Conservation (phyloP, 805 yeast species). For the Wickerhamomyces ciferrii region DNA sequence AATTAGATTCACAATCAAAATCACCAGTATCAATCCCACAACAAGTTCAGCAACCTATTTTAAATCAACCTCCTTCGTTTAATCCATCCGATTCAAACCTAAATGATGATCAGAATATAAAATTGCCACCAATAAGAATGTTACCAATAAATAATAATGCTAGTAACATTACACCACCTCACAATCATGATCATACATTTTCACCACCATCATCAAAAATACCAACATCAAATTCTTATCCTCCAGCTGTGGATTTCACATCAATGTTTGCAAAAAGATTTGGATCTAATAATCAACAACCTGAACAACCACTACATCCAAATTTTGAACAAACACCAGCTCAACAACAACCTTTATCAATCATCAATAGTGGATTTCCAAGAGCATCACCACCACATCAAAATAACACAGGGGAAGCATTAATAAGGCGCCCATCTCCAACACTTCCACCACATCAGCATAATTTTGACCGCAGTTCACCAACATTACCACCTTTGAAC, state of each 20-base stretch:
- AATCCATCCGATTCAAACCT: background rate
- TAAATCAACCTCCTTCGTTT: background rate
- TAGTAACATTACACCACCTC: background rate
- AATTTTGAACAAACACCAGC: background rate
- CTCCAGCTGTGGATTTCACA: background rate
- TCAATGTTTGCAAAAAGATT: background rate
- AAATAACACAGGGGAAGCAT: background rate
- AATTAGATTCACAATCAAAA: background rate
- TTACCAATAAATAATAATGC: slow-evolving; percentile 12
- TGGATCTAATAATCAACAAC: slow-evolving; percentile 1
- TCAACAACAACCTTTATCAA: background rate
- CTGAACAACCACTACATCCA: slow-evolving; percentile 5
- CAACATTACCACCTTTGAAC: background rate
- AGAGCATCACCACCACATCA: background rate
- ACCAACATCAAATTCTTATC: background rate
- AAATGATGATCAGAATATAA: slow-evolving; percentile 5
- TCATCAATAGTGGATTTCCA: no score
- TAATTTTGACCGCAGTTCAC: background rate
- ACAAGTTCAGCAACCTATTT: background rate
- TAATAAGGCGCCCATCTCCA: background rate
- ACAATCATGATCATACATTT: background rate
- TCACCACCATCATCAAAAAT: slow-evolving; percentile 1
- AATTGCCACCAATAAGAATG: slow-evolving; percentile 20
- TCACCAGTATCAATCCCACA: slow-evolving; percentile 1
- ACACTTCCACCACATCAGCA: background rate